Evolutionary conservation across 768 basidiomycete species (phyloP), one percentile per base, ranked within the genome.

Genomic region (Neoboletus brunneissimus): DNA sequence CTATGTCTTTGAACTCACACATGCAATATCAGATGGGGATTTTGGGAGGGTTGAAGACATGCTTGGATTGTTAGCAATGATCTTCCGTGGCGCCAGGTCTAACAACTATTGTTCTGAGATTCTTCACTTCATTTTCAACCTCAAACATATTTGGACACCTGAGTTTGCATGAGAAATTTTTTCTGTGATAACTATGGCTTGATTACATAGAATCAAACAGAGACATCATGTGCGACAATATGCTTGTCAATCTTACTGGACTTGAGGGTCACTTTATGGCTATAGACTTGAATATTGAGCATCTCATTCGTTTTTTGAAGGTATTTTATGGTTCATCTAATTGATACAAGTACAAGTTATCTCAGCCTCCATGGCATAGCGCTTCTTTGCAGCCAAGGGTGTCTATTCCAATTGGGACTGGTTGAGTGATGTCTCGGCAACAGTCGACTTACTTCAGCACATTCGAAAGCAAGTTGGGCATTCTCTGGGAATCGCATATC

Each of bases 201-300:
- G 11, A 31, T 31, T 10, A 10, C 9, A 5, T 5, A 29, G 1
- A n/a, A n/a, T n/a, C n/a, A n/a, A 2, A 29, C 29, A 29, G 38
- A 8, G 5, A 40, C 12, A 1, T 20, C 20, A 22, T 41, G 40
- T 5, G 20, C 10, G 40, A 41, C 11, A 41, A 12, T 51, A 72
- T 73, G 67, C 56, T 77, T 1, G 49, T 76, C n/a, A 75, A 76
- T 40, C 27, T 64, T 0, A 67, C 68, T 0, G 74, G 76, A 0
- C 51, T 71, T 1, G 55, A 66, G 8, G 72, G 74, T 0, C 72
- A 76, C 49, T 64, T 54, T 2, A 77, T 76, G 73, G 58, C 56
- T 0, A 64, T 75, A 12, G 71, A 77, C 41, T 10, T 73, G 2
- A 76, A 78, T 47, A 75, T 76, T 1, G 71, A 77, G 37, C 75